These are phyloP conservation scores for Ormosia semicastrata DNA, from an alignment of 306 rosid genomes.

Conservation along the genomic window DNA sequence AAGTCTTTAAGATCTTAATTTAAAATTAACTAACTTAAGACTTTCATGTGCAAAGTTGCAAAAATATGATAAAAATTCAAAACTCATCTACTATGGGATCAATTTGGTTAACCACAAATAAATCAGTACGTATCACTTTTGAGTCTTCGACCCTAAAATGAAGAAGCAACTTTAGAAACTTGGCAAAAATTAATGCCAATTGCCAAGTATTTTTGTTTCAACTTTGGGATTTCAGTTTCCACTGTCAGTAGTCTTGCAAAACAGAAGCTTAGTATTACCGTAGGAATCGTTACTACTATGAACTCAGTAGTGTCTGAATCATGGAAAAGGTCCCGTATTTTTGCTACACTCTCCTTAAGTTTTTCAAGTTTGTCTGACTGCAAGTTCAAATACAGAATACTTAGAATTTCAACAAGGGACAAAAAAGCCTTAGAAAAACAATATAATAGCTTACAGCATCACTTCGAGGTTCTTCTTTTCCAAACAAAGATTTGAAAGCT, in stretches of 20 bases:
- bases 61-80: not conserved
- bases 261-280: slow-evolving; percentile 47
- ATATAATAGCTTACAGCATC: slow-evolving; percentile 55
- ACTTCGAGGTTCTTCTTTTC: slow-evolving; percentile 54
- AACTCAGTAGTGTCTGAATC: slow-evolving; percentile 74
- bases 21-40: not conserved
- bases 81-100: not conserved
- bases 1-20: not conserved
- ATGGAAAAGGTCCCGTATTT: slow-evolving; percentile 77
- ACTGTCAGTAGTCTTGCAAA: not conserved
- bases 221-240: not conserved
- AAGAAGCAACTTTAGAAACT: not conserved
- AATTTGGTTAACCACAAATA: not conserved
- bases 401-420: not conserved
- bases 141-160: not conserved
- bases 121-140: not conserved
- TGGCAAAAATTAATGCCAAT: not conserved
- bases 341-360: slow-evolving; percentile 63
- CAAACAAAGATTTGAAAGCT: slow-evolving; percentile 66
- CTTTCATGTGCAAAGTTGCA: not conserved
- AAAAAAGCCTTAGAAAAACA: not conserved
- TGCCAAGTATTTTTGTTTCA: not conserved
- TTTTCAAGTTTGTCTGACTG: slow-evolving; percentile 70
- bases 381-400: slow-evolving; percentile 25
- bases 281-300: slow-evolving; percentile 86